These are phyloP conservation scores for Backusella psychrophila DNA, from an alignment of 192 early-diverging fungal species.

Conservation along the genomic window DNA sequence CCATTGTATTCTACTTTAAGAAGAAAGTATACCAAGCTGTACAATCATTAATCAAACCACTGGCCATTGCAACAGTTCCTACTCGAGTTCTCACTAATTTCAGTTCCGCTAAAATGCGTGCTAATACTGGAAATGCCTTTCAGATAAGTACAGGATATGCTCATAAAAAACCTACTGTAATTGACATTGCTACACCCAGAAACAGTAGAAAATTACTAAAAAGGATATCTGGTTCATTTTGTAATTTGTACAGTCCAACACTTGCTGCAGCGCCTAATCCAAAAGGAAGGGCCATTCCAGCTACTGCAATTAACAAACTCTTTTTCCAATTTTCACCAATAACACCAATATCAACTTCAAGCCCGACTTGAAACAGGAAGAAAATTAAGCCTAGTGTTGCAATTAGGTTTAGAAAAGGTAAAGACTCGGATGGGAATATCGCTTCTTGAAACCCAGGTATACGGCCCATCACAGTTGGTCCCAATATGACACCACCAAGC, in stretches of 20 bases:
- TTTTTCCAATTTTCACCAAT: conserved; percentile 54
- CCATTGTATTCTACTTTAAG: background rate
- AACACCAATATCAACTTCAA: conserved; percentile 74
- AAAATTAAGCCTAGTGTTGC: conserved; percentile 89
- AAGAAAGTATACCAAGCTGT: conserved; percentile 68
- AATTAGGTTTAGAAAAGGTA: conserved; percentile 75
- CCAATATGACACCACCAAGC: conserved; percentile 83
- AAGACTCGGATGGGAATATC: conserved; percentile 74
- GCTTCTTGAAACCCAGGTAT: conserved; percentile 63
- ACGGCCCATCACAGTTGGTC: conserved; percentile 79
- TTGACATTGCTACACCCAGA: conserved; percentile 86
- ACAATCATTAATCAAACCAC: conserved; percentile 86
- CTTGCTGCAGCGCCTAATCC: conserved; percentile 72
- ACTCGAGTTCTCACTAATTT: conserved; percentile 79
- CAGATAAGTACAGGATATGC: background rate
- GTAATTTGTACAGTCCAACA: conserved; percentile 61
- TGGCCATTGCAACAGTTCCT: conserved; percentile 80
- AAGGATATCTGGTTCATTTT: conserved; percentile 39
- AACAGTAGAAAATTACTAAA: conserved; percentile 83
- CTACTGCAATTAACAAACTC: conserved; percentile 63
- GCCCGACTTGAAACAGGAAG: conserved; percentile 85
- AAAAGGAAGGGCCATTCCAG: conserved; percentile 84
- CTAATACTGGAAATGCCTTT: conserved; percentile 89
- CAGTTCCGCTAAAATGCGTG: conserved; percentile 87
- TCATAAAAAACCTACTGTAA: conserved; percentile 55